Conservation (phyloP, 768 basidiomycete genomes). For the Fomitopsis pulvina region DNA sequence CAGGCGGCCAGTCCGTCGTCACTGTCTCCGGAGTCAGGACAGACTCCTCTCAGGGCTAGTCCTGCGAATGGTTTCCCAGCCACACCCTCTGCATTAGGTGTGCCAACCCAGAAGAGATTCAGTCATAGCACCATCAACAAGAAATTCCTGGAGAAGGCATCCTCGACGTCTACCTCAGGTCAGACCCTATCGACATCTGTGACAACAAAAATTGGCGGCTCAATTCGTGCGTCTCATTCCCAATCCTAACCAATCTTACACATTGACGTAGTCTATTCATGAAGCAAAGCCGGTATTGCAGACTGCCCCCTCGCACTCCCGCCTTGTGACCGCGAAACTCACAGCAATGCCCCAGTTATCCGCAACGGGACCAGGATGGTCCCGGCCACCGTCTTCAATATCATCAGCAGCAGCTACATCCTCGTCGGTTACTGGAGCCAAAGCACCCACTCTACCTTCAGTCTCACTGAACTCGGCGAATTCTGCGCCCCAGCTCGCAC, state of each 20-base stretch:
- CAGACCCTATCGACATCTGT: conserved; percentile 37
- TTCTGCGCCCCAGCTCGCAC: conserved; percentile 45
- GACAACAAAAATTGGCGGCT: conserved; percentile 42
- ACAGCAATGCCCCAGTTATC: conserved; percentile 59
- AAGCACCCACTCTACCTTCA: conserved; percentile 26
- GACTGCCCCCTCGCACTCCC: conserved; percentile 57
- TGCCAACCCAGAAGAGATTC: conserved; percentile 75
- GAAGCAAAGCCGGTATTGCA: conserved; percentile 55
- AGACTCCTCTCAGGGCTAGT: conserved; percentile 1
- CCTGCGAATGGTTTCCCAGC: conserved; percentile 10
- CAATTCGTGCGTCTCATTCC: conserved; percentile 40
- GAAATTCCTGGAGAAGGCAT: conserved; percentile 92
- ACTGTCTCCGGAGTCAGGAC: conserved; percentile 14
- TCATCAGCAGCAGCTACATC: conserved; percentile 50
- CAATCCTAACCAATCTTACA: neutral
- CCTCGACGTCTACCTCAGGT: conserved; percentile 44
- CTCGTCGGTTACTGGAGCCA: conserved; percentile 32
- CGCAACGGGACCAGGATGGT: conserved; percentile 65
- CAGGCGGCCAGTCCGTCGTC: conserved; percentile 17
- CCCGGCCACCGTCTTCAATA: conserved; percentile 68
- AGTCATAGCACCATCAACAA: conserved; percentile 91
- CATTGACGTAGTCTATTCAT: neutral
- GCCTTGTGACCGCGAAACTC: conserved; percentile 82
- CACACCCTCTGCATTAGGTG: conserved; percentile 14
- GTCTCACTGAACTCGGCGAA: conserved; percentile 16